These are phyloP conservation scores for Pythium sp. DNA, from an alignment of 352 stramenopile genomes.

Conservation along the genomic window DNA sequence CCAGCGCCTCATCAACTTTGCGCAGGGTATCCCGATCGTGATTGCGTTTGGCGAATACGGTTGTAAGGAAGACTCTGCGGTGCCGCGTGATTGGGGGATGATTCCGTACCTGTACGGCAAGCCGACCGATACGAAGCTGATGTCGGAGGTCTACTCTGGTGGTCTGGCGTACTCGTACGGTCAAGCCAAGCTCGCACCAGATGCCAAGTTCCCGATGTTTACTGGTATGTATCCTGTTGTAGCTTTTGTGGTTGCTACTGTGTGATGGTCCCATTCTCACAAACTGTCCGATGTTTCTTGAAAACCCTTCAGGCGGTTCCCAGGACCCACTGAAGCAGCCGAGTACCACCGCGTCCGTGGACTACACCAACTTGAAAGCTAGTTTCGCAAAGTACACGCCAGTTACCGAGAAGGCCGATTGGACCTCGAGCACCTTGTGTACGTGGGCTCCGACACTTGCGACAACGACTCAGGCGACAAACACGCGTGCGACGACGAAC, in stretches of 20 bases:
- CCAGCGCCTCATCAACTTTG: constrained; percentile 66
- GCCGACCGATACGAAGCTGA: constrained; percentile 59
- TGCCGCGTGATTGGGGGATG: constrained; percentile 69
- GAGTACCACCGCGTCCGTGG: constrained; percentile 51
- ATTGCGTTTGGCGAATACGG: constrained; percentile 82
- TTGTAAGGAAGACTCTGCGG: constrained; percentile 52
- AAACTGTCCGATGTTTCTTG: not conserved
- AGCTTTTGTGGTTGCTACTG: not conserved
- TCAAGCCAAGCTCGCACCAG: constrained; percentile 67
- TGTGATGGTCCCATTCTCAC: not conserved
- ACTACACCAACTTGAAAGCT: constrained; percentile 77
- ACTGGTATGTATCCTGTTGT: constrained; percentile 35
- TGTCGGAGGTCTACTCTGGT: constrained; percentile 79
- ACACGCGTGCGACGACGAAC: constrained; percentile 45
- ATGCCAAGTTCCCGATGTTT: constrained; percentile 82
- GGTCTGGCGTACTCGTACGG: constrained; percentile 85
- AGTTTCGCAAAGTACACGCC: constrained; percentile 61
- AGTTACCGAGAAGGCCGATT: constrained; percentile 37
- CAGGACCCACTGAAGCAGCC: constrained; percentile 58
- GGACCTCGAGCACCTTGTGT: constrained; percentile 60
- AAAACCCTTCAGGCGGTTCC: constrained; percentile 19
- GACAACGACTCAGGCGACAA: constrained; percentile 56
- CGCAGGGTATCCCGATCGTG: constrained; percentile 76
- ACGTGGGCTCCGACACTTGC: constrained; percentile 53
- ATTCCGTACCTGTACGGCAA: constrained; percentile 76